phyloP scores from a whole-genome alignment of 1,284 basidiomycete species.

The Pascua sp. region DNA sequence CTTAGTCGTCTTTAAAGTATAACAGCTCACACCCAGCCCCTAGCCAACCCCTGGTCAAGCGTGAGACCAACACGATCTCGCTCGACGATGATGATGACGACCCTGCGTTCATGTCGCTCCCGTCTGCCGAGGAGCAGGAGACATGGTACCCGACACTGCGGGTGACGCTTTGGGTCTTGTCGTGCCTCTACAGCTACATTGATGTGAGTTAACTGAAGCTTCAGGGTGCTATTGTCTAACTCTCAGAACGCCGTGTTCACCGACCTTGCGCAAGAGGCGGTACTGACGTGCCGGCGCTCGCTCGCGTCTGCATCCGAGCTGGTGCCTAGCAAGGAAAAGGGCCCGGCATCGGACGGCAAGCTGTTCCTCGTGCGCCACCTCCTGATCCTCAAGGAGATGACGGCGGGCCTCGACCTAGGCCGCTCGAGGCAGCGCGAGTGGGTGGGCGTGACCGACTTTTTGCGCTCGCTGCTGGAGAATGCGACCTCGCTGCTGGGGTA shows the following conservation, averaged over 20 bases:
- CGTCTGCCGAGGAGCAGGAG: constrained; percentile 68
- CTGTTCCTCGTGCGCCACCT: constrained; percentile 85
- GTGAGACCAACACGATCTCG: constrained; percentile 17
- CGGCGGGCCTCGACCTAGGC: constrained; percentile 66
- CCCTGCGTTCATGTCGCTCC: constrained; percentile 62
- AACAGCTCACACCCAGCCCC: not conserved
- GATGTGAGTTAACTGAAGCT: constrained; percentile 71
- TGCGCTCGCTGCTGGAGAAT: constrained; percentile 66
- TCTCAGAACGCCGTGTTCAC: constrained; percentile 79
- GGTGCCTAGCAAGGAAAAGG: constrained; percentile 57
- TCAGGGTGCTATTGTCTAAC: too few species aligned
- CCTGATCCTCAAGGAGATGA: constrained; percentile 85
- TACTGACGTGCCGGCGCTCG: constrained; percentile 73
- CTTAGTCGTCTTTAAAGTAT: too few species aligned
- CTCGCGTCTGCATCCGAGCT: constrained; percentile 66
- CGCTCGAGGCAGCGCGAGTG: constrained; percentile 48
- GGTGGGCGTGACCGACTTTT: constrained; percentile 58
- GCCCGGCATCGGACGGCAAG: constrained; percentile 60
- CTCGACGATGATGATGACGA: constrained; percentile 48
- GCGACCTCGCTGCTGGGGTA: constrained; percentile 64
- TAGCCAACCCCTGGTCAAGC: constrained; percentile 16
- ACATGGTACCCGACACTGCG: constrained; percentile 85
- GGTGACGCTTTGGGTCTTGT: constrained; percentile 80
- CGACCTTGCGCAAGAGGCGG: constrained; percentile 87
- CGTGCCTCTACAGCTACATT: constrained; percentile 81